These are phyloP conservation scores for Curvularia sp. DNA, from an alignment of 2,329 filamentous ascomycete genomes.

Conservation along the genomic window DNA sequence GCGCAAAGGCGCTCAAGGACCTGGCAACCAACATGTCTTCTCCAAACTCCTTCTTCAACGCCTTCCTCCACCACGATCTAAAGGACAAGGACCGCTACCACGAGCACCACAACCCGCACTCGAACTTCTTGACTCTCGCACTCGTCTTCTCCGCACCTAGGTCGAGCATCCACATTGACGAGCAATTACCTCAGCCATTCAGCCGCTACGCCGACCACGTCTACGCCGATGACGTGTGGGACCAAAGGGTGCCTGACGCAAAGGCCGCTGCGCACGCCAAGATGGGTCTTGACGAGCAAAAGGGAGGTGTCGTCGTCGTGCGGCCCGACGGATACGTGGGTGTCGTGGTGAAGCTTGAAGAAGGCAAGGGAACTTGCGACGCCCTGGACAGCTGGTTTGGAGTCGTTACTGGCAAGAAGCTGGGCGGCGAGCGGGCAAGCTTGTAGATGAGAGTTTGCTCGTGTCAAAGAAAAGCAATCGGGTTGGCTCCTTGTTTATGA, in stretches of 20 bases:
- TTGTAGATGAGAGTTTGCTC: conserved; percentile 25
- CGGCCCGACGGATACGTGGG: conserved; percentile 88
- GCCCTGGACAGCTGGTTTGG: conserved; percentile 86
- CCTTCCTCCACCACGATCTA: conserved; percentile 69
- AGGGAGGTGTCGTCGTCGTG: conserved; percentile 81
- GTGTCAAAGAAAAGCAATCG: background rate
- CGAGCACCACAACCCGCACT: conserved; percentile 85
- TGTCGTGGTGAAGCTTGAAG: conserved; percentile 73
- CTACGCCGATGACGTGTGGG: conserved; percentile 84
- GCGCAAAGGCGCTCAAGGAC: conserved; percentile 72
- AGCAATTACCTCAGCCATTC: conserved; percentile 73
- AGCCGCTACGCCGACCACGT: conserved; percentile 80
- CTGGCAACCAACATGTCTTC: conserved; percentile 70
- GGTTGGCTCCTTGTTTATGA: background rate
- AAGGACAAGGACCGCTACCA: conserved; percentile 64
- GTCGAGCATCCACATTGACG: conserved; percentile 73
- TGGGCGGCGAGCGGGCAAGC: conserved; percentile 50
- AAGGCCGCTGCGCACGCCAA: conserved; percentile 82
- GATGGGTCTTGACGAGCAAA: conserved; percentile 77
- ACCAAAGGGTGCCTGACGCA: conserved; percentile 72
- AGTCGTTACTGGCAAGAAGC: conserved; percentile 70
- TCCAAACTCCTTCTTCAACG: conserved; percentile 74
- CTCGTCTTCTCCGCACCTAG: conserved; percentile 75
- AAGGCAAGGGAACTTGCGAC: conserved; percentile 80
- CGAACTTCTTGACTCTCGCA: conserved; percentile 79